Evolutionary conservation across 2,329 filamentous ascomycete genomes (phyloP), one percentile per base, ranked within the genome.

Genomic region (Neonectria magnoliae): DNA sequence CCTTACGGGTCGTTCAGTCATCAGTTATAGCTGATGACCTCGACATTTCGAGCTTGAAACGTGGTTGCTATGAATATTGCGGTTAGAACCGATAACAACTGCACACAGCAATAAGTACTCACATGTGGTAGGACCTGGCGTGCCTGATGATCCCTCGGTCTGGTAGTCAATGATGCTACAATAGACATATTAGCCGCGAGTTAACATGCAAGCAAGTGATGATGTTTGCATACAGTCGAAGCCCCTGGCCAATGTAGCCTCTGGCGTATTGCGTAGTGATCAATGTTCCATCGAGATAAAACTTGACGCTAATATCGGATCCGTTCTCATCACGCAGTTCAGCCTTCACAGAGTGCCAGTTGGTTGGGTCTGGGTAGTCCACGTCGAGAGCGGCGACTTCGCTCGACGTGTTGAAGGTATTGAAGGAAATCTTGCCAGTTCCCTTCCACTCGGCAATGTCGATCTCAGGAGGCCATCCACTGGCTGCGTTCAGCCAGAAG

Each of bases 381-480:
- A 65, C 36, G 20, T 69, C 64, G 2, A 69, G 38, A 1, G 67
- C 57, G 1, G 67, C 44, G 0, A 70, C 67, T 8, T 69, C 67
- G 11, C 31, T 13, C 0, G 67, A 69, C 1, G 67, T 70, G 18
- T 69, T 69, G 31, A 69, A 69, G 1, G 67, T 69, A 42, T 69
- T 69, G 31, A 69, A 69, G 1, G 67, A 69, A 10, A 69, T 69
- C 54, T 69, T 69, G 1, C 67, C 67, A 10, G 42, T 57, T 9
- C 67, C 67, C 11, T 69, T 69, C 67, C 67, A 69, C 29, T 69
- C 67, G 0, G 67, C 67, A 27, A 70, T 60, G 51, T 69, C 67
- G 18, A 69, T 69, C 57, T 69, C 67, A 1, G 67, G 67, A 0
- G 67, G 67, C 67, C 67, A 69, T 10, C 67, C 67, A 0, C 57